Percentiles rank a stretch among this genome's conserved stretches.
Conservation (phyloP, 1,284 basidiomycete genomes). For the Rugosomyces carneus region DNA sequence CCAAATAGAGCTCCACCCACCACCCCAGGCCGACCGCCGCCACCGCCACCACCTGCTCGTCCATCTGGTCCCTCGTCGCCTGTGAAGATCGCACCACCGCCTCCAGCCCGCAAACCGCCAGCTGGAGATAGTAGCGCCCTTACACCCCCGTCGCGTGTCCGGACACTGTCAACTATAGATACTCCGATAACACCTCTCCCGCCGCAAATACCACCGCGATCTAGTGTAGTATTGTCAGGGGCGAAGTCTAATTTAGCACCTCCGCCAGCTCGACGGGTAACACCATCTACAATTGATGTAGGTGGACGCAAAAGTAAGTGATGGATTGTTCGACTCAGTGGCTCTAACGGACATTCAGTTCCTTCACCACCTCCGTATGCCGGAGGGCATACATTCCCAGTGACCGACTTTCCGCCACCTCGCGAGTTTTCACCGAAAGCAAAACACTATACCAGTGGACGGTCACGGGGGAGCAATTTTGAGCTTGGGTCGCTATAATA, state of each 20-base stretch:
- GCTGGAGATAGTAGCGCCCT: constrained; percentile 16
- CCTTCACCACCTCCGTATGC: constrained; percentile 68
- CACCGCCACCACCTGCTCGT: constrained; percentile 28
- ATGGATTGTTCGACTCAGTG: neutral
- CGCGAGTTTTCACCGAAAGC: constrained; percentile 45
- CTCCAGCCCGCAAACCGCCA: constrained; percentile 32
- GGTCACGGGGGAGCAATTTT: constrained; percentile 61
- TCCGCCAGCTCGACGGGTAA: constrained; percentile 14
- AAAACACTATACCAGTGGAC: constrained; percentile 59
- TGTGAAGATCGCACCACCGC: constrained; percentile 21
- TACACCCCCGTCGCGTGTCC: constrained; percentile 26
- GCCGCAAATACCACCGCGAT: constrained; percentile 12
- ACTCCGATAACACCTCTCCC: constrained; percentile 9
- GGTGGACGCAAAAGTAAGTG: constrained; percentile 17
- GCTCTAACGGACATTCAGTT: constrained; percentile 34
- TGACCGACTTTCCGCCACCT: constrained; percentile 70
- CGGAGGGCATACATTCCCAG: constrained; percentile 65
- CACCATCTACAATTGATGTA: constrained; percentile 18
- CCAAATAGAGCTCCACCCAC: constrained; percentile 25
- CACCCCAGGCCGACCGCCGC: constrained; percentile 32
- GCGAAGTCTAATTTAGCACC: neutral
- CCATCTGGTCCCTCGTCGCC: constrained; percentile 20
- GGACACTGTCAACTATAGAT: constrained; percentile 24
- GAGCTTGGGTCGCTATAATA: constrained; percentile 49
- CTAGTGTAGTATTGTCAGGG: constrained; percentile 10